Base-by-base conservation (phyloP, 371 early-diverging fungal genomes). In the Rhizopus sp. region DNA sequence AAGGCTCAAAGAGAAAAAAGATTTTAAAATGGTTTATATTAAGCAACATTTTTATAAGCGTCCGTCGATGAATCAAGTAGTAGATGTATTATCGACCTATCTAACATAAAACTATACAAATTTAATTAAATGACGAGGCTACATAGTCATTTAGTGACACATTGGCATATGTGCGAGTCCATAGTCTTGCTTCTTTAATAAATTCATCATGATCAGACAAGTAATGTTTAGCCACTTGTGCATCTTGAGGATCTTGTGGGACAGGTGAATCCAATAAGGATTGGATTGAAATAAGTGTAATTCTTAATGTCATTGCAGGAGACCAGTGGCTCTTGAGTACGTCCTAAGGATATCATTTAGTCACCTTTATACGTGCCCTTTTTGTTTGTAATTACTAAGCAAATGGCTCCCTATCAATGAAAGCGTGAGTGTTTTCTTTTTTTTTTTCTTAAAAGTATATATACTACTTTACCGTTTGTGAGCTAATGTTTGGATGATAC, bases 401-500 rank as follows among this genome's bases (percentile, higher is more conserved):
- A 83, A 38, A 83, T 83, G 5, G 68, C 81, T 4, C 78, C 80
- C 79, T 78, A 62, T 33, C 7, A 16, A 42, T 6, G 32, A 10
- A 50, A 34, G 13, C 23, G 8, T 7, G 49, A 7, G 8, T 8
- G 8, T 12, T 15, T 6, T n/a, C 44, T 42, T 16, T 42, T 8
- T 32, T 5, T 46, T 15, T 17, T 8, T 33, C 5, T n/a, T 35
- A 7, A 23, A 23, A 23, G 23, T 2, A 23, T 33, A 12, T 32
- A 6, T 39, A 51, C 67, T 23, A 23, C 23, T 23, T 64, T 60
- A 81, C 81, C n/a, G 82, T 82, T 61, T 80, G 78, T 0, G 82
- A 82, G 47, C 78, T 78, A 47, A 82, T 56, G 52, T 82, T 82
- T 0, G 84, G 82, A 51, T 82, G 82, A 46, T 77, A 81, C 1